Evolutionary conservation across 23 red algal genomes (phyloP).

Genomic region (Pyropia haitanensis): DNA sequence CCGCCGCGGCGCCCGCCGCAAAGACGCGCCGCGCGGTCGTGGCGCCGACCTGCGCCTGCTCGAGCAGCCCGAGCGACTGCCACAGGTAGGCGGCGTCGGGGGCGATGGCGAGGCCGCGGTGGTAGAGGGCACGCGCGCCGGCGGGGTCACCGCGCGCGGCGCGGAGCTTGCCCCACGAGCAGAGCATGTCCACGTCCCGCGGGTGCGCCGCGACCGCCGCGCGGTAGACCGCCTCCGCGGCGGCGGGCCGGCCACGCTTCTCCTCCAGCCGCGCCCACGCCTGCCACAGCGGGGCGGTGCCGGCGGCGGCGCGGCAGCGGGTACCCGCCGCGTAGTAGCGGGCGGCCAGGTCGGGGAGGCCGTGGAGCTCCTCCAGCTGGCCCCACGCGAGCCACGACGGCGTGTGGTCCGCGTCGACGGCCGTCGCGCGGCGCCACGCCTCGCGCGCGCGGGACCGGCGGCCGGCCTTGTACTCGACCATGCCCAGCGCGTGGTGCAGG

Average conservation of each 20-base stretch:
- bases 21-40: conserved; percentile 55
- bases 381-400: conserved; percentile 70
- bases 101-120: conserved; percentile 39
- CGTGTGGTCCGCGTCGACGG: conserved; percentile 56
- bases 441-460: conserved; percentile 37
- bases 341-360: conserved; percentile 33
- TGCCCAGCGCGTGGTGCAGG: conserved; percentile 66
- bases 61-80: conserved; percentile 65
- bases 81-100: conserved; percentile 62
- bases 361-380: conserved; percentile 77
- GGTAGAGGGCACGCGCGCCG: conserved; percentile 33
- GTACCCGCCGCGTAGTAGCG: conserved; percentile 54
- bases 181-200: conserved; percentile 69
- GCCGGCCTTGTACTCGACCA: conserved; percentile 74
- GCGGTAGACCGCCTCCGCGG: conserved; percentile 39
- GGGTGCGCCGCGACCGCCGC: conserved; percentile 48
- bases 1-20: conserved; percentile 29
- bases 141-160: conserved; percentile 41
- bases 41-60: conserved; percentile 38
- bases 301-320: conserved; percentile 6
- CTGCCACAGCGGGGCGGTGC: conserved; percentile 81
- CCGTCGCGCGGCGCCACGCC: conserved; percentile 41
- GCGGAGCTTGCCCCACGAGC: conserved; percentile 65
- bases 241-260: conserved; percentile 29
- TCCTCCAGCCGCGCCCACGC: conserved; percentile 94